phyloP scores from a whole-genome alignment of 2,329 filamentous ascomycete genomes.

The Aspergillus texensis region DNA sequence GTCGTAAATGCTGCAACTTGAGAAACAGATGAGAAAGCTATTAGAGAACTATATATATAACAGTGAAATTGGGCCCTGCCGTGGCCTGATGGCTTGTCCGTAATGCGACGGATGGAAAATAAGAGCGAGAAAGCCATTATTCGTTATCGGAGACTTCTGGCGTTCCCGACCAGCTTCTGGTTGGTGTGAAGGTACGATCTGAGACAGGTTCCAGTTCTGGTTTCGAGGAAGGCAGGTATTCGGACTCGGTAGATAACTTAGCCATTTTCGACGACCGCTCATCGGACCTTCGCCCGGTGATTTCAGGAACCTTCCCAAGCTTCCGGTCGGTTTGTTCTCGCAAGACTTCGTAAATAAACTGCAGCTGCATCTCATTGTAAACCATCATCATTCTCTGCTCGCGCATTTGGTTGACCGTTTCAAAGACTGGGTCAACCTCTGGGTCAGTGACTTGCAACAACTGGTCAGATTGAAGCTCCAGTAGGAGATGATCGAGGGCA shows the following conservation, averaged over 20 bases:
- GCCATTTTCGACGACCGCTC: constrained; percentile 40
- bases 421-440: constrained; percentile 69
- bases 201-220: constrained; percentile 38
- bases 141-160: constrained; percentile 36
- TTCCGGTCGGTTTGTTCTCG: constrained; percentile 55
- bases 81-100: neutral
- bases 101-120: neutral
- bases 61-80: neutral
- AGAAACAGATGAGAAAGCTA: constrained; percentile 8
- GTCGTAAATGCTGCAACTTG: constrained; percentile 12
- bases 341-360: constrained; percentile 86
- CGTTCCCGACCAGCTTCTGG: constrained; percentile 31
- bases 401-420: constrained; percentile 77
- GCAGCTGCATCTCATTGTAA: constrained; percentile 80
- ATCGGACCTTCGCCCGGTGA: constrained; percentile 26
- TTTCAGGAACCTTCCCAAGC: constrained; percentile 31
- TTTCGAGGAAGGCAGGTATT: constrained; percentile 36
- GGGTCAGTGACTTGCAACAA: constrained; percentile 55
- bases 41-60: constrained; percentile 17
- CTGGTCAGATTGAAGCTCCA: constrained; percentile 75
- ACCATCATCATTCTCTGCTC: constrained; percentile 96
- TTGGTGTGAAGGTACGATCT: constrained; percentile 28
- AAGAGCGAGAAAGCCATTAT: constrained; percentile 17
- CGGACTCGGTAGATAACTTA: constrained; percentile 33
- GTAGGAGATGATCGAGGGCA: constrained; percentile 85